Evolutionary conservation across 257 asterid species (phyloP).

Genomic region (Coffea canephora): DNA sequence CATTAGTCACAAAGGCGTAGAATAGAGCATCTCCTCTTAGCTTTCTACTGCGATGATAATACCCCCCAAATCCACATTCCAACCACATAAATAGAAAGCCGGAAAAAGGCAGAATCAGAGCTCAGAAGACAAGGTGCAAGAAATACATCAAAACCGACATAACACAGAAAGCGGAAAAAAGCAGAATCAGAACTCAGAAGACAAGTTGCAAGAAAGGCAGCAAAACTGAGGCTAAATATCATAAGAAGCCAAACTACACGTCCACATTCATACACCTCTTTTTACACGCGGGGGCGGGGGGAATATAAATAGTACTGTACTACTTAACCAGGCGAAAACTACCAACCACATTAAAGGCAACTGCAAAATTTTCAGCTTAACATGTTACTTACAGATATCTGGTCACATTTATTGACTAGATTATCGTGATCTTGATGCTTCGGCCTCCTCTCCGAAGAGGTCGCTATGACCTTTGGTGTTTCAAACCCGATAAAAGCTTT

Average conservation of each 20-base stretch:
- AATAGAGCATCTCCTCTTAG: too few species aligned
- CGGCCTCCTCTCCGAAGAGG: not conserved
- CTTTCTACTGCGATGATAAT: not conserved
- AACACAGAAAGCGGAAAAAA: not conserved
- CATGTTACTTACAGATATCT: constrained; percentile 2
- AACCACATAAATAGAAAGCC: not conserved
- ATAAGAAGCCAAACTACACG: not conserved
- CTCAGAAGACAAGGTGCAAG: not conserved
- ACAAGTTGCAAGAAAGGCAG: not conserved
- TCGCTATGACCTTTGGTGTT: constrained; percentile 24
- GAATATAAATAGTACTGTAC: not conserved
- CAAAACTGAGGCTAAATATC: not conserved
- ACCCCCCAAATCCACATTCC: not conserved
- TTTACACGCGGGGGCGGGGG: not conserved
- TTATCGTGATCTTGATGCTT: not conserved
- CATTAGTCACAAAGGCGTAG: too few species aligned
- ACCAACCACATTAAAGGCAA: constrained; percentile 1
- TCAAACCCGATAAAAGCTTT: constrained; percentile 44
- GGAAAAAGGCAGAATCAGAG: not conserved
- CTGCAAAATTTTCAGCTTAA: constrained; percentile 9
- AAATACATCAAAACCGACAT: not conserved
- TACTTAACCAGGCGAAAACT: not conserved
- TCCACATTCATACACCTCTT: not conserved
- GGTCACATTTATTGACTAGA: not conserved
- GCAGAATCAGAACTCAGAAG: not conserved